These are phyloP conservation scores for Magnaporthiopsis rhizophila DNA, from an alignment of 2,329 filamentous ascomycete species.

Conservation along the genomic window DNA sequence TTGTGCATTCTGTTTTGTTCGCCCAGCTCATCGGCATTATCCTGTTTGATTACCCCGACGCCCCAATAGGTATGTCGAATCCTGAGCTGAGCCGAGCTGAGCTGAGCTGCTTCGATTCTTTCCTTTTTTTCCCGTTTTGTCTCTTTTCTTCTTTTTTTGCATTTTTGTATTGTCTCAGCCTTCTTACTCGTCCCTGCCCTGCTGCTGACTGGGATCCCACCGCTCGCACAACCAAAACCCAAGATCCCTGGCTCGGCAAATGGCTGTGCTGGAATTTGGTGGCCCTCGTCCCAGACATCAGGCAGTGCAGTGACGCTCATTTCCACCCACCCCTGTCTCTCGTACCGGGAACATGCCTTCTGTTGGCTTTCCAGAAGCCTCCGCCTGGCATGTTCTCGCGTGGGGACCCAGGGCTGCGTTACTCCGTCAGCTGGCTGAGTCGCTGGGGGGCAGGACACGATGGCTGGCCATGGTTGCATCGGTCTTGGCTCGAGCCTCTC, in stretches of 20 bases:
- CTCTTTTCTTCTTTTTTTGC: slow-evolving; percentile 7
- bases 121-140: slow-evolving; percentile 11
- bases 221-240: neutral
- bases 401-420: neutral
- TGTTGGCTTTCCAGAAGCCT: neutral
- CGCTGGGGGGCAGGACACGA: neutral
- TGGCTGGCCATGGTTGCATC: neutral
- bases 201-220: neutral
- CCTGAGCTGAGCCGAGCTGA: neutral
- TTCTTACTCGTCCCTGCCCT: slow-evolving; percentile 1
- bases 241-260: neutral
- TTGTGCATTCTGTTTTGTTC: neutral
- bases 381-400: neutral
- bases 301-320: neutral
- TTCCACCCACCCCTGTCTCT: neutral
- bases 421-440: neutral
- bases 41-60: too few relatives aligned
- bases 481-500: neutral
- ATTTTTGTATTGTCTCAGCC: slow-evolving; percentile 4
- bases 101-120: neutral
- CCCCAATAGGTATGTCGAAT: slow-evolving; percentile 1
- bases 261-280: neutral
- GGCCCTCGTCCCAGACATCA: neutral
- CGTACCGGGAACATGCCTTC: neutral
- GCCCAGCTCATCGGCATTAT: neutral